Percentiles rank a stretch among this genome's conserved stretches.
phyloP scores from a whole-genome alignment of 495 filamentous ascomycete genomes.

The Hypoxylon fuscum region DNA sequence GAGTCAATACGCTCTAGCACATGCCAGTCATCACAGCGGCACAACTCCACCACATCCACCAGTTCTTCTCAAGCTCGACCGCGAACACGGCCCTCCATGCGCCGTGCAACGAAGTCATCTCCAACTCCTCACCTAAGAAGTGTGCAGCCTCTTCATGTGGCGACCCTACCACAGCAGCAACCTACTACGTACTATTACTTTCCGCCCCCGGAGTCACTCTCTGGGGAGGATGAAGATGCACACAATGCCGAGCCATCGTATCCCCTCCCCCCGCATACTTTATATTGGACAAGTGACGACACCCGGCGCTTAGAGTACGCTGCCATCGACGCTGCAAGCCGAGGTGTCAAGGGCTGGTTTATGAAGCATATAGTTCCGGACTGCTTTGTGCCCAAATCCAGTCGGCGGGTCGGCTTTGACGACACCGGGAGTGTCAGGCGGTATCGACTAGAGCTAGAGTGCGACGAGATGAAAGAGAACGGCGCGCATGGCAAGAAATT shows the following conservation, averaged over 20 bases:
- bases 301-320: constrained; percentile 65
- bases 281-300: constrained; percentile 65
- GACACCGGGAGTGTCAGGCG: constrained; percentile 63
- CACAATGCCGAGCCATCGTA: constrained; percentile 34
- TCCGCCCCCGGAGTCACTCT: constrained; percentile 51
- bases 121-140: constrained; percentile 37
- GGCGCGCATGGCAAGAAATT: constrained; percentile 32
- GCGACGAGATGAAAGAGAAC: constrained; percentile 43
- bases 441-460: constrained; percentile 60
- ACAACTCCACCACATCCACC: constrained; percentile 40
- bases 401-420: constrained; percentile 57
- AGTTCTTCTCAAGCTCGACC: constrained; percentile 36
- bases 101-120: constrained; percentile 48
- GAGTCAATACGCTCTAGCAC: constrained; percentile 48
- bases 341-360: constrained; percentile 62
- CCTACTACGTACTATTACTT: constrained; percentile 58
- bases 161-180: constrained; percentile 40
- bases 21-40: constrained; percentile 38
- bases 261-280: constrained; percentile 60
- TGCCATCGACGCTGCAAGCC: constrained; percentile 64
- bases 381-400: constrained; percentile 59
- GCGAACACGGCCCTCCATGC: constrained; percentile 46
- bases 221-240: constrained; percentile 24
- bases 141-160: constrained; percentile 40
- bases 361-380: constrained; percentile 62